Evolutionary conservation across 2,329 filamentous ascomycete genomes (phyloP), one percentile per base, ranked within the genome.

Genomic region (Akanthomyces lecanii): DNA sequence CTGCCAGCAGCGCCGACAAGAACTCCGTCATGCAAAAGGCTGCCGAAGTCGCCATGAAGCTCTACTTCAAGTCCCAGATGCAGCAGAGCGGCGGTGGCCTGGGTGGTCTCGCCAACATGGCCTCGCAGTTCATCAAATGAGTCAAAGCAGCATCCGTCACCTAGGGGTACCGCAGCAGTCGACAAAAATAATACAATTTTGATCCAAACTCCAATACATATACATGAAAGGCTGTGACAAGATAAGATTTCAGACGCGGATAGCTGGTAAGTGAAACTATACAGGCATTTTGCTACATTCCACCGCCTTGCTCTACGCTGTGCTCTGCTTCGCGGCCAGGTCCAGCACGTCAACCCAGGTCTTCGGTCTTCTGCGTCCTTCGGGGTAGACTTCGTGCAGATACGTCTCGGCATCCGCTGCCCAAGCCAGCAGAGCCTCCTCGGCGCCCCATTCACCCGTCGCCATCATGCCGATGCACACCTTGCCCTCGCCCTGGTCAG

Each of bases 41-140:
- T 3, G 92, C 87, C 1, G 88, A 96, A 81, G 89, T 91, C 84
- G 93, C 92, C 3, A 76, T 97, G 69, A 92, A 96, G 84, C 89
- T 97, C 85, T 97, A 93, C 76, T 78, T 96, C 80, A 93, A 96
- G 84, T 86, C 84, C 69, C 83, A 92, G 73, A 83, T 82, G 23
- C 75, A 81, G 66, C 63, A 70, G 65, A 65, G 71, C 62, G 80
- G 75, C 28, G 59, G 59, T 21, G 59, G 51, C 21, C 25, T 61
- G 23, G 59, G 59, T 21, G 73, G 80, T 6, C 70, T 85, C 59
- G 64, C 80, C 69, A 71, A 75, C 28, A 65, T 84, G 69, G 82
- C 81, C 5, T 75, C 75, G 68, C 81, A 82, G 74, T 82, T 81
- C 64, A 69, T 82, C 67, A 70, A 70, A 57, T 74, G 68, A 67